These are phyloP conservation scores for Suhomyces panamericanus DNA, from an alignment of 1,139 yeast genomes.

Conservation along the genomic window DNA sequence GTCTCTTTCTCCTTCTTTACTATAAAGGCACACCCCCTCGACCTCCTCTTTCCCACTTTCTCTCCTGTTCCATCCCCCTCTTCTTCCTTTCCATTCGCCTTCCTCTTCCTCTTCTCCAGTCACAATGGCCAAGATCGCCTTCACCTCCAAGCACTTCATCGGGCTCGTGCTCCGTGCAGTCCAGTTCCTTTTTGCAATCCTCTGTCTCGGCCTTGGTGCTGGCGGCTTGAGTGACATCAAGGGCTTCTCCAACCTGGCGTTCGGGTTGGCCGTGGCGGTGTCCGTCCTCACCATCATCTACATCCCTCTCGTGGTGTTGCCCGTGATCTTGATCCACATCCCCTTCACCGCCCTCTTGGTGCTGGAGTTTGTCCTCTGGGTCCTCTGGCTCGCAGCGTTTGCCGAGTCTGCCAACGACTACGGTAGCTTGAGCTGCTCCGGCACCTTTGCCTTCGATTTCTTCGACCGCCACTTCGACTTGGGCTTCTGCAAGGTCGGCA, in stretches of 20 bases:
- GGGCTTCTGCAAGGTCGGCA: constrained; percentile 24
- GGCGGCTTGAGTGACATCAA: constrained; percentile 19
- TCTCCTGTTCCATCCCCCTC: neutral
- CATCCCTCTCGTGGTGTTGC: constrained; percentile 17
- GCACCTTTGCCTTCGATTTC: neutral
- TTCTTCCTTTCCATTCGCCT: neutral
- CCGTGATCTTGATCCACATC: constrained; percentile 19
- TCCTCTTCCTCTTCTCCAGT: neutral
- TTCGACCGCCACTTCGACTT: neutral
- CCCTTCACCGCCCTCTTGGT: constrained; percentile 18
- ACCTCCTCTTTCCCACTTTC: neutral
- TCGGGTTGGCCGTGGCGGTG: constrained; percentile 24
- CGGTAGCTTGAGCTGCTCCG: constrained; percentile 25
- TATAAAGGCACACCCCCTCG: constrained; percentile 1
- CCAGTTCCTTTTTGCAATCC: constrained; percentile 27
- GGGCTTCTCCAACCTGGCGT: constrained; percentile 20
- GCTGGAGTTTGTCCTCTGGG: constrained; percentile 23
- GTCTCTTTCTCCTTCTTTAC: too few relatives aligned
- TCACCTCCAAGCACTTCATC: constrained; percentile 2
- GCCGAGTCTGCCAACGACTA: constrained; percentile 26
- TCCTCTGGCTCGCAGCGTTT: constrained; percentile 21
- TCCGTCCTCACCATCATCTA: constrained; percentile 27
- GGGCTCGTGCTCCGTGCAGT: constrained; percentile 7
- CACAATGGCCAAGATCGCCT: neutral
- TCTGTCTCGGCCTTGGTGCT: constrained; percentile 29